Conservation (phyloP, 129 eudicot species). For the Cynara cardunculus region DNA sequence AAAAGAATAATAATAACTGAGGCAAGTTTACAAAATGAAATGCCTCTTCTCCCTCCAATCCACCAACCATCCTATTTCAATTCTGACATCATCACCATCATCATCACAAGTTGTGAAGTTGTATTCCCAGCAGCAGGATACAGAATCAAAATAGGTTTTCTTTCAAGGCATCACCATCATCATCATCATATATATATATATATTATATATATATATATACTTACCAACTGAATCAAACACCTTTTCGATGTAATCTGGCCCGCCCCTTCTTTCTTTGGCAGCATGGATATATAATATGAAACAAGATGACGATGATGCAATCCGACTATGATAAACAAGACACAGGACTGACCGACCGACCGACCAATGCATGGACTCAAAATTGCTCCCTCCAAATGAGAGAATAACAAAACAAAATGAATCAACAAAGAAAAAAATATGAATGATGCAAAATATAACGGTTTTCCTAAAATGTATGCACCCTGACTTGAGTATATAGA, state of each 20-base stretch:
- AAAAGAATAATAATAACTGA: neutral
- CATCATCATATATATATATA: conserved; percentile 1
- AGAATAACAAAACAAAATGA: conserved; percentile 4
- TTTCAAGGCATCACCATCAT: conserved; percentile 21
- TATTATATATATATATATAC: conserved; percentile 9
- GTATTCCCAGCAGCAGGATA: neutral
- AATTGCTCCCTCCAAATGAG: conserved; percentile 32
- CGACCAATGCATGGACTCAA: conserved; percentile 29
- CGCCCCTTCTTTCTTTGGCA: conserved; percentile 2
- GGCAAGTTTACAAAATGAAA: conserved; percentile 28
- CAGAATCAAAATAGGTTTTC: conserved; percentile 14
- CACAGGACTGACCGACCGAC: conserved; percentile 3
- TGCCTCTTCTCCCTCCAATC: neutral
- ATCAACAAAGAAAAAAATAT: conserved; percentile 11
- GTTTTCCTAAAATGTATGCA: conserved; percentile 23
- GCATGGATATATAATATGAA: conserved; percentile 1
- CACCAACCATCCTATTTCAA: neutral
- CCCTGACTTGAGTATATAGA: conserved; percentile 31
- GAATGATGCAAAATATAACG: conserved; percentile 33
- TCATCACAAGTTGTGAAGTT: neutral
- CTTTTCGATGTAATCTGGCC: conserved; percentile 2
- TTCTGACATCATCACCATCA: neutral
- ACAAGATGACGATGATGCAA: conserved; percentile 7
- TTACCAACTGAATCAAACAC: conserved; percentile 17
- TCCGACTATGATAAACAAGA: conserved; percentile 11